Conservation (phyloP, 2,329 filamentous ascomycete genomes). For the Dothistroma pini region DNA sequence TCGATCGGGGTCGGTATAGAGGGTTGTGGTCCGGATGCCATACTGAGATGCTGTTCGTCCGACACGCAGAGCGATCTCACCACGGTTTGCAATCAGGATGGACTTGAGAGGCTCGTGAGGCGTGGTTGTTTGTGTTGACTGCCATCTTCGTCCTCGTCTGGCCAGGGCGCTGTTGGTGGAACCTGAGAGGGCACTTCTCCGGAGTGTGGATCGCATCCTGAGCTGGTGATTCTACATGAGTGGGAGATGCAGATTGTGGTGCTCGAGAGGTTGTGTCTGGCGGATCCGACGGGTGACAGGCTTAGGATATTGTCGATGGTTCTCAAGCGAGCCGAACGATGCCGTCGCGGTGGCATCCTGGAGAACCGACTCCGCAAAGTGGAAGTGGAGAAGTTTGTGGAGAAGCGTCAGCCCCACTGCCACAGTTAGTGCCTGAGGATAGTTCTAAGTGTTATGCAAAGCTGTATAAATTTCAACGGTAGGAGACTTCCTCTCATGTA, state of each 20-base stretch:
- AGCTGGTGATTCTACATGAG: conserved; percentile 2
- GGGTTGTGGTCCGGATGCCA: conserved; percentile 87
- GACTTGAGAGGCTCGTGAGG: conserved; percentile 47
- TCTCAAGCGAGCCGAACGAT: too few species aligned
- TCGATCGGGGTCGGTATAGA: conserved; percentile 92
- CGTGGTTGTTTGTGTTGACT: conserved; percentile 21
- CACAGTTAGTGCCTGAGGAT: too few species aligned
- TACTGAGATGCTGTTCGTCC: conserved; percentile 81
- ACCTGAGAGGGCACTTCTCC: conserved; percentile 21
- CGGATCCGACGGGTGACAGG: too few species aligned
- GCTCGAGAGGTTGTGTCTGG: neutral
- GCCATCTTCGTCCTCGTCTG: conserved; percentile 23
- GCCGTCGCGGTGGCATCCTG: too few species aligned
- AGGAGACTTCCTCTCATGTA: too few species aligned
- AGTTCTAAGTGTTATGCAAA: too few species aligned
- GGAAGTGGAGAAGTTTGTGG: too few species aligned
- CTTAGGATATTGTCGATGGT: too few species aligned
- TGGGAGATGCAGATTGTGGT: neutral
- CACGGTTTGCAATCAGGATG: conserved; percentile 92
- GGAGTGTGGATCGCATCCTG: conserved; percentile 25
- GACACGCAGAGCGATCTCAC: conserved; percentile 93
- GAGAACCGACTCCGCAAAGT: too few species aligned
- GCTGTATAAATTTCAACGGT: too few species aligned
- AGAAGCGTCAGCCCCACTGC: too few species aligned
- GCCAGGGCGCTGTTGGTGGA: conserved; percentile 18